These are phyloP conservation scores for Trichosporon sp. DNA, from an alignment of 1,284 basidiomycete genomes.

Conservation along the genomic window DNA sequence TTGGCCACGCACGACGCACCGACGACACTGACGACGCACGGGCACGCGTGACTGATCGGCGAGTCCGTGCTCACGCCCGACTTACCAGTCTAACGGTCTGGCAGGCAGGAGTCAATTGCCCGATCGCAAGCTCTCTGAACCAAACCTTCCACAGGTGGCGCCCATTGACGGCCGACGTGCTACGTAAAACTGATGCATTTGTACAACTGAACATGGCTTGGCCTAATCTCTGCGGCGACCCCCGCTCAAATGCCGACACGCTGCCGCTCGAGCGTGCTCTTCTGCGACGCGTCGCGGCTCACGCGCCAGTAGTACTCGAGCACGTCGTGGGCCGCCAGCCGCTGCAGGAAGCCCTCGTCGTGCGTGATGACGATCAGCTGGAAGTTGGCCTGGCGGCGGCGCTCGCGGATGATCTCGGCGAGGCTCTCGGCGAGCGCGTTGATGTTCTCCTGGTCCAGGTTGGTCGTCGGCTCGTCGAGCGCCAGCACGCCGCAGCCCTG, in stretches of 20 bases:
- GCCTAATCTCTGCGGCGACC: not conserved
- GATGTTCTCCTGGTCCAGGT: constrained; percentile 93
- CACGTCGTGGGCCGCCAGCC: constrained; percentile 73
- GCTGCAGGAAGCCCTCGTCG: constrained; percentile 62
- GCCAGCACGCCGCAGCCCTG: constrained; percentile 97
- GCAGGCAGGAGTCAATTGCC: too few relatives aligned
- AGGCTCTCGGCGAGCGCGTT: constrained; percentile 86
- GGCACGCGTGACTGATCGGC: too few relatives aligned
- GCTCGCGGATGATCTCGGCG: constrained; percentile 89
- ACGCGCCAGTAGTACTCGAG: constrained; percentile 84
- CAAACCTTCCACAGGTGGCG: not conserved
- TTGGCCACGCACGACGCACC: too few relatives aligned
- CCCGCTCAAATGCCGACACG: constrained; percentile 25
- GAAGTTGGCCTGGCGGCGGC: constrained; percentile 84
- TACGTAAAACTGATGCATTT: not conserved
- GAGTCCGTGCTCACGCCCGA: too few relatives aligned
- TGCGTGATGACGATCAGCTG: constrained; percentile 97
- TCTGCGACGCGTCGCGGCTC: constrained; percentile 47
- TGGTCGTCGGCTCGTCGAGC: constrained; percentile 96
- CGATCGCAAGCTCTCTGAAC: too few relatives aligned
- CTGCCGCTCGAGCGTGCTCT: constrained; percentile 49
- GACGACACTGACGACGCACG: too few relatives aligned
- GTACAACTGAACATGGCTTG: not conserved
- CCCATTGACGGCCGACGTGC: too few relatives aligned
- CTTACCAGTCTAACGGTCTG: too few relatives aligned